Evolutionary conservation across 2,329 filamentous ascomycete genomes (phyloP).

Genomic region (Teratosphaeria pseudoeucalypti): DNA sequence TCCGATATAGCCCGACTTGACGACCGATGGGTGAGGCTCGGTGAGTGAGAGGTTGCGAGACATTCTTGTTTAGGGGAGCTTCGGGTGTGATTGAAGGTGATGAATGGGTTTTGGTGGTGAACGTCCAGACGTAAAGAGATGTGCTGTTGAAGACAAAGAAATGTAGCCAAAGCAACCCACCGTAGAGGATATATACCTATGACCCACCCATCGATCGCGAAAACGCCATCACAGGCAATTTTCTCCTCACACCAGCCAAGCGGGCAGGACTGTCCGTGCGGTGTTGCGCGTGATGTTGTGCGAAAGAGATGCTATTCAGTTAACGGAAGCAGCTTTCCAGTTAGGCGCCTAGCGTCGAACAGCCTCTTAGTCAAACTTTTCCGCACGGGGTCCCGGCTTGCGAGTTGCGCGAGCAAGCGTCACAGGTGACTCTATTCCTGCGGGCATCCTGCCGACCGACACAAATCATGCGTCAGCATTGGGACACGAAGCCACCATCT

Average conservation of each 20-base stretch:
- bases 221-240: constrained; percentile 2
- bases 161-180: neutral
- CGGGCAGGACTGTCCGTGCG: neutral
- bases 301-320: constrained; percentile 4
- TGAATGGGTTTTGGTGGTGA: neutral
- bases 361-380: neutral
- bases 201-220: neutral
- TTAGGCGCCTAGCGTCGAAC: neutral
- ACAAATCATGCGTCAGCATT: neutral
- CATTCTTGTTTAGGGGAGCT: constrained; percentile 10
- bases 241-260: neutral
- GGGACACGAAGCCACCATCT: too few relatives aligned
- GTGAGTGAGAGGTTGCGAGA: constrained; percentile 42
- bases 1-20: constrained; percentile 38
- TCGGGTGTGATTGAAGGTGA: neutral
- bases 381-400: neutral
- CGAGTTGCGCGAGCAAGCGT: neutral
- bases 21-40: constrained; percentile 52
- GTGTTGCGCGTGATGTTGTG: neutral
- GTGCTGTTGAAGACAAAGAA: neutral
- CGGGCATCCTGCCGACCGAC: neutral
- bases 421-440: neutral
- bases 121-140: neutral
- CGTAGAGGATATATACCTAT: neutral
- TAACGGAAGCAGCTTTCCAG: constrained; percentile 6